Base-by-base conservation (phyloP, 2,329 filamentous ascomycete genomes). In the Exophiala oligosperma region DNA sequence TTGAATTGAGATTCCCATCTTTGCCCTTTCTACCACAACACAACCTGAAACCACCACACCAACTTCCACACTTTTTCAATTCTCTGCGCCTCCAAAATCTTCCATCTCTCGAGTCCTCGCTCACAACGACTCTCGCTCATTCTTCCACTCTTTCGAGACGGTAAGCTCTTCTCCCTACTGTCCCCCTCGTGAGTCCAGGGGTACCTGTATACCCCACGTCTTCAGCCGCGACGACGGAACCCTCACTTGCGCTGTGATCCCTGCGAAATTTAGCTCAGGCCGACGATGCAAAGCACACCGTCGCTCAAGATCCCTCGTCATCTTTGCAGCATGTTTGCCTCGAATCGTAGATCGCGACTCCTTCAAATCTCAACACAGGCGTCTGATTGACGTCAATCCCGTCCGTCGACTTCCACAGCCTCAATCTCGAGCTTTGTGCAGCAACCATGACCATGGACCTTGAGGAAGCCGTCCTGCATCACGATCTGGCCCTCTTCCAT, bases 341-440 rank as follows among this genome's bases (percentile, higher is more conserved):
- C 37, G n/a, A 29, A 4, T 29, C 32, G 26, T 32, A 38, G 21
- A 14, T 23, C 26, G 23, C 46, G 7, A 23, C 35, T 37, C 38
- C 29, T 49, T 38, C 43, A 24, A 24, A 37, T 47, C 57, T 38
- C 54, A 56, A 55, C 56, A 43, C 43, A 61, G 54, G 48, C 38
- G 37, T 46, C 44, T 56, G 49, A 37, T 63, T 63, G 57, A 60
- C 61, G 61, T 61, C 56, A 63, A 63, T 61, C 50, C 40, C 52
- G 32, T 28, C 46, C 38, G 12, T 44, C 46, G 32, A 28, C 23
- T 21, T 43, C 41, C 54, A 51, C 54, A 53, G 54, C 35, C 32
- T 24, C 24, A 47, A 54, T 52, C 52, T 59, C 52, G 24, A 37
- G 17, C 51, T 49, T 35, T 38, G 37, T n/a, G 44, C 44, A 26